Conservation (phyloP, 148 eudicot species). For the Rhododendron ferrugineum region DNA sequence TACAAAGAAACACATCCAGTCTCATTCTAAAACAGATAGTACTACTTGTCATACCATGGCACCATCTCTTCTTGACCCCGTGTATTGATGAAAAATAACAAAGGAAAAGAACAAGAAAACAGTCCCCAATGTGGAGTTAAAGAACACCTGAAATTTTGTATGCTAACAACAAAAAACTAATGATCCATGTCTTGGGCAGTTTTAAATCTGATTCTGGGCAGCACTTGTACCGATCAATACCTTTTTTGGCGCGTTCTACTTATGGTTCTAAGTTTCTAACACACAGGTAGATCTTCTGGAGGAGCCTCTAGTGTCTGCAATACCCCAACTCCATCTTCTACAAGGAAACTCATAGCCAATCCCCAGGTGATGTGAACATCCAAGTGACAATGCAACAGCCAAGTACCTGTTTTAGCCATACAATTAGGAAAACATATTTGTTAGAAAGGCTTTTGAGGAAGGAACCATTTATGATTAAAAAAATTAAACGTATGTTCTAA, state of each 20-base stretch:
- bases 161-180: neutral
- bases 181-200: neutral
- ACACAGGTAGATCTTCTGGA: slow-evolving; percentile 61
- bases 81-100: slow-evolving; percentile 9
- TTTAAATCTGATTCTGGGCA: neutral
- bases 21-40: neutral
- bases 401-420: slow-evolving; percentile 37
- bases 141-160: neutral
- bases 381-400: slow-evolving; percentile 85
- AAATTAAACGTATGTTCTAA: neutral
- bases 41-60: neutral
- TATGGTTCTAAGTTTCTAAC: slow-evolving; percentile 35
- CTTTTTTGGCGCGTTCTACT: neutral
- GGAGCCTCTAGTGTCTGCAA: slow-evolving; percentile 45
- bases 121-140: slow-evolving; percentile 10
- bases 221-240: neutral
- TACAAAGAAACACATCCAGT: neutral
- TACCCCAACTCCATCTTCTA: slow-evolving; percentile 63
- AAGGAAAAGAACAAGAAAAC: neutral
- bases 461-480: neutral
- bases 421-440: neutral
- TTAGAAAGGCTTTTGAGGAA: neutral
- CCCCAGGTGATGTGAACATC: slow-evolving; percentile 80
- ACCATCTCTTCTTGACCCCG: slow-evolving; percentile 12
- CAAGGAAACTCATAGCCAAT: slow-evolving; percentile 70